Percentiles rank a stretch among this genome's conserved stretches.
These are phyloP conservation scores for Nicotiana paniculata DNA, from an alignment of 257 asterid species.

Conservation along the genomic window DNA sequence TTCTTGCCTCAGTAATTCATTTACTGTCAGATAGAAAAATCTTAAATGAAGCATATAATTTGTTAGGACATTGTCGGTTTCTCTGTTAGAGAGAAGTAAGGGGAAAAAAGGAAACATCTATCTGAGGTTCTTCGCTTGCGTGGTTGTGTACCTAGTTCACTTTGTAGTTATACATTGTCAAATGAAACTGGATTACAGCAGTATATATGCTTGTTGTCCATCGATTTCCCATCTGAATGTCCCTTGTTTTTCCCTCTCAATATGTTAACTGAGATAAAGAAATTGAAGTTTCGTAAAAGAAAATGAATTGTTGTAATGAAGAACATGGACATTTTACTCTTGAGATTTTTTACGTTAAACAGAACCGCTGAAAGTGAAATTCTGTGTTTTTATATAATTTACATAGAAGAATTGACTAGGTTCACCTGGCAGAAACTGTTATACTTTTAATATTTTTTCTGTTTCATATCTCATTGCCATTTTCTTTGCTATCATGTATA, in stretches of 20 bases:
- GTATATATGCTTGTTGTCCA: too few relatives aligned
- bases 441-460: background rate
- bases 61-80: background rate
- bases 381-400: background rate
- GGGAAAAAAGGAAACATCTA: background rate
- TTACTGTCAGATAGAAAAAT: background rate
- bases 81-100: background rate
- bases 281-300: background rate
- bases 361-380: background rate
- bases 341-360: background rate
- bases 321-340: background rate
- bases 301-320: background rate
- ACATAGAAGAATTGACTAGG: background rate
- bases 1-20: constrained; percentile 3
- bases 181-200: background rate
- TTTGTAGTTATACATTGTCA: background rate
- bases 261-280: background rate
- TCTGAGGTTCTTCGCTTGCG: background rate
- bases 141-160: background rate
- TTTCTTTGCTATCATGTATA: constrained; percentile 20
- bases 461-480: constrained; percentile 8
- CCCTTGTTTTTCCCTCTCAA: too few relatives aligned
- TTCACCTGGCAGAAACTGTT: background rate
- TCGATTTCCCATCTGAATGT: too few relatives aligned
- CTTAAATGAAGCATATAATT: background rate